Evolutionary conservation across 2,329 filamentous ascomycete genomes (phyloP), one percentile per base, ranked within the genome.

Genomic region (Alternaria sp.): DNA sequence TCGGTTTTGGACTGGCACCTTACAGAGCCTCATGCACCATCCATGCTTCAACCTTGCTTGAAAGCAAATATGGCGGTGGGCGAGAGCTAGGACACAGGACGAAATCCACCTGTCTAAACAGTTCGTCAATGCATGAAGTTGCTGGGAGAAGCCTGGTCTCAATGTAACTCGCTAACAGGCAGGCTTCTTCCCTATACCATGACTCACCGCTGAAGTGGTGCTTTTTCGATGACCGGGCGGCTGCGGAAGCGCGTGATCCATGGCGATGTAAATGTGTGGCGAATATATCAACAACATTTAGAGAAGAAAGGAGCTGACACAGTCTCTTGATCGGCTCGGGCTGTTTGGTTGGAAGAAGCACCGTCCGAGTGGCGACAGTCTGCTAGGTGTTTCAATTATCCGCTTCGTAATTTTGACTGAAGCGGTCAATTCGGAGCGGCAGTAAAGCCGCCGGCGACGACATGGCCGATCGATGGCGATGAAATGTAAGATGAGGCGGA

Each of bases 71-170:
- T 37, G 41, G 55, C 55, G 55, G 51, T 58, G 55, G 55, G 37
- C 55, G 39, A n/a, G 50, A 51, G 60, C 60, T 62, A 65, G 69
- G 66, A 71, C 67, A 63, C 67, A 58, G 52, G 53, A 61, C 52
- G 50, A 50, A 50, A 51, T 56, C 64, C 58, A 63, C 54, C 51
- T 50, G 53, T 61, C 57, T 57, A 61, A 67, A 65, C 60, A 62
- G 52, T 48, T 63, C 56, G 60, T 68, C 64, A 59, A 67, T 65
- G 64, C 65, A 46, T 51, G 13, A 41, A 21, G 54, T 49, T 62
- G 63, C 60, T 54, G 52, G 60, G 59, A 60, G 51, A 58, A 46
- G 61, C 60, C 58, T 66, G 53, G 65, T 56, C 58, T 56, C 48
- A 28, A 44, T 55, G 49, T 60, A 52, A 54, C 54, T 64, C 58